Percentiles rank a stretch among this genome's conserved stretches.
phyloP scores from a whole-genome alignment of 768 basidiomycete species.

The Mycena polygramma region DNA sequence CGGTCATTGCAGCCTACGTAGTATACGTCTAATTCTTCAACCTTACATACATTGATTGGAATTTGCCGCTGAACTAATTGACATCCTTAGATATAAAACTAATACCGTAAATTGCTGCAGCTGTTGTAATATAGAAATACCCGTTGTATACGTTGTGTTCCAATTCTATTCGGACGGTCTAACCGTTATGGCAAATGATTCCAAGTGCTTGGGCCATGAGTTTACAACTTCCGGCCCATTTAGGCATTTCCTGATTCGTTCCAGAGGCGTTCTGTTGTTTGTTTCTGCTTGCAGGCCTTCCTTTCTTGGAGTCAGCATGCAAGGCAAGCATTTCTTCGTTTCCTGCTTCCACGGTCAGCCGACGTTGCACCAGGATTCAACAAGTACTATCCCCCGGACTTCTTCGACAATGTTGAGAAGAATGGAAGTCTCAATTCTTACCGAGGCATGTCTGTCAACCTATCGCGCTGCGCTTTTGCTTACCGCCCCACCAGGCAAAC shows the following conservation, averaged over 20 bases:
- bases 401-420: conserved; percentile 67
- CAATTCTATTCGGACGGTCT: neutral
- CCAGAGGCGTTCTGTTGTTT: conserved; percentile 21
- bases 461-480: conserved; percentile 1
- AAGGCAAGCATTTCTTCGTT: conserved; percentile 2
- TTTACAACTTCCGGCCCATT: neutral
- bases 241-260: conserved; percentile 5
- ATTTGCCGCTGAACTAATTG: conserved; percentile 20
- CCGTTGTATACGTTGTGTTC: conserved; percentile 3
- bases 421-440: conserved; percentile 71
- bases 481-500: conserved; percentile 73
- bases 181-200: neutral
- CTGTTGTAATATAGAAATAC: neutral
- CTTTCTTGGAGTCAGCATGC: conserved; percentile 14
- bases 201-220: no score
- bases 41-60: neutral
- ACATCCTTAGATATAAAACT: neutral
- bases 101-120: conserved; percentile 7
- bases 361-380: conserved; percentile 67
- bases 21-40: conserved; percentile 66
- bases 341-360: neutral
- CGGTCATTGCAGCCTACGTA: conserved; percentile 85
- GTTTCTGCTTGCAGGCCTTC: neutral
- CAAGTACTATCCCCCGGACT: conserved; percentile 86
- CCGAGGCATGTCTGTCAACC: conserved; percentile 55